Conservation (phyloP, 2,329 filamentous ascomycete species). For the Talaromyces sp. region DNA sequence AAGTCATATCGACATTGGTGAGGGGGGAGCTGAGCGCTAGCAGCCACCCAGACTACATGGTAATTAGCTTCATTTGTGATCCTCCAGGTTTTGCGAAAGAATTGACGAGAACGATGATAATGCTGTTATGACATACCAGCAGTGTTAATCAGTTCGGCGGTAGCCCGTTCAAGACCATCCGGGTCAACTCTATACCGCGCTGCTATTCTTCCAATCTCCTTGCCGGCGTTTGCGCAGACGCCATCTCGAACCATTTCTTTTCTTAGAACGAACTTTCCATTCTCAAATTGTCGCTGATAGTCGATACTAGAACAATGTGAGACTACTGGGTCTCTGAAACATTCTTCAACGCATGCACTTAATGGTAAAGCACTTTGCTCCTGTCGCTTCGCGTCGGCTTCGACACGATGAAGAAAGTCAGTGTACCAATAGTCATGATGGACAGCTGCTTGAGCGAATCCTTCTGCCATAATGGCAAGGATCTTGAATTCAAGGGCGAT, state of each 20-base stretch:
- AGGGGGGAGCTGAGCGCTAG: background rate
- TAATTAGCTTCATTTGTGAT: background rate
- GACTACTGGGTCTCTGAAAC: background rate
- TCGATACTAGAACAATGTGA: background rate
- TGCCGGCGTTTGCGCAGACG: background rate
- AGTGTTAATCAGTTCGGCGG: conserved; percentile 2
- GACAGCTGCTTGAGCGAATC: conserved; percentile 18
- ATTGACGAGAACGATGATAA: background rate
- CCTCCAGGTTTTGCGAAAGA: too few relatives aligned
- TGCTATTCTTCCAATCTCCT: background rate
- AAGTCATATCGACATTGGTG: background rate
- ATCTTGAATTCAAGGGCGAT: conserved; percentile 21
- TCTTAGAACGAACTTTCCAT: background rate
- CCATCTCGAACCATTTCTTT: background rate
- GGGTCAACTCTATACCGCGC: conserved; percentile 3
- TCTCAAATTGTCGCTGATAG: background rate
- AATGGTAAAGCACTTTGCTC: background rate
- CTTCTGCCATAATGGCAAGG: conserved; percentile 19
- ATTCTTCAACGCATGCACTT: background rate
- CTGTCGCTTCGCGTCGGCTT: background rate
- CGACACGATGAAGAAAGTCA: conserved; percentile 1
- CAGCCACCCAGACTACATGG: background rate
- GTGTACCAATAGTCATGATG: conserved; percentile 15
- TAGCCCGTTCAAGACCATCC: conserved; percentile 2
- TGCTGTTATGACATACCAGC: background rate